Conservation (phyloP, 1,284 basidiomycete genomes). For the Marasmius fiardii region DNA sequence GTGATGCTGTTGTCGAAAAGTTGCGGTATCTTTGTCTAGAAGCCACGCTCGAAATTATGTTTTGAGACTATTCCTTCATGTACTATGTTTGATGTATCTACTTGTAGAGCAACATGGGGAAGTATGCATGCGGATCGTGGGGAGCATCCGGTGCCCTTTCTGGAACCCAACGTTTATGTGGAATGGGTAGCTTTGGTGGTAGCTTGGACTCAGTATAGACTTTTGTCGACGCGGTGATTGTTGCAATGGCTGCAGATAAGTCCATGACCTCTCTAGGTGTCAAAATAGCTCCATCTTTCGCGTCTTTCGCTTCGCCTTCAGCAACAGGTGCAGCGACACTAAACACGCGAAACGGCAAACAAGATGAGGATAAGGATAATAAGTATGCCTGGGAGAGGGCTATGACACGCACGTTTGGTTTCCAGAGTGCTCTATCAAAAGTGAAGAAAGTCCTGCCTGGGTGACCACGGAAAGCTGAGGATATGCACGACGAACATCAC, state of each 20-base stretch:
- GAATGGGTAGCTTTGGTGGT: conserved; percentile 67
- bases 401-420: conserved; percentile 52
- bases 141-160: conserved; percentile 67
- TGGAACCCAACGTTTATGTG: conserved; percentile 72
- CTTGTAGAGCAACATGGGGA: conserved; percentile 81
- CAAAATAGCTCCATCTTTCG: conserved; percentile 49
- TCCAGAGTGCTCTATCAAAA: conserved; percentile 81
- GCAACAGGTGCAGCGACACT: conserved; percentile 55
- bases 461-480: conserved; percentile 85
- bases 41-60: background rate
- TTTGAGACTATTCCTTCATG: background rate
- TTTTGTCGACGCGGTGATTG: conserved; percentile 57
- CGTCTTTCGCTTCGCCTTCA: conserved; percentile 33
- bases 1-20: background rate
- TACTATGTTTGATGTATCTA: conserved; percentile 31
- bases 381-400: conserved; percentile 7
- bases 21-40: background rate
- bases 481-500: conserved; percentile 89
- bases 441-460: conserved; percentile 74
- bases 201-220: conserved; percentile 62
- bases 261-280: conserved; percentile 44
- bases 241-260: conserved; percentile 68
- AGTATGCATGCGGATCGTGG: conserved; percentile 75
- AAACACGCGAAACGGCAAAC: conserved; percentile 1
- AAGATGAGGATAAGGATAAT: background rate